Base-by-base conservation (phyloP, 768 basidiomycete genomes). In the Lentinula raphanica region DNA sequence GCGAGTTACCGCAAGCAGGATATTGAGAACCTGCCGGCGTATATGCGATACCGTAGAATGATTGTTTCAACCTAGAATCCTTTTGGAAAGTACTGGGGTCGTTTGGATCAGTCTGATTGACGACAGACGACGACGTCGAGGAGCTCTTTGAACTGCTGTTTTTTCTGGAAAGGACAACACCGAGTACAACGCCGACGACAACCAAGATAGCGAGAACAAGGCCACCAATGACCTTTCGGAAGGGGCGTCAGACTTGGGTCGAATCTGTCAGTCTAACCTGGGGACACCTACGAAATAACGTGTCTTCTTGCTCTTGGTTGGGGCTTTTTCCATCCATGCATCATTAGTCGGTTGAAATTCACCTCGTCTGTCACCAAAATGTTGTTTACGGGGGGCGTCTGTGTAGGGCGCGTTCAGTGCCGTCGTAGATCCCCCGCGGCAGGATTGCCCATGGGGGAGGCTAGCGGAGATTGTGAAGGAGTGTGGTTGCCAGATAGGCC, bases 11-110 rank as follows among this genome's bases (percentile, higher is more conserved):
- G 63, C 91, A 93, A 29, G 80, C 67, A 0, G 91, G 91, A 28
- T 86, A 69, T 63, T 86, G 83, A 17, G 86, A 84, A 40, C 85
- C 85, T 23, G 74, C 72, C 8, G 94, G 93, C 1, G 92, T 93
- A 70, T 96, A 96, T 0, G 94, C 94, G 21, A 57, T n/a, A 5
- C 90, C 94, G 67, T 87, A 96, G 73, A 97, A 91, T 0, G 84
- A 79, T 62, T 89, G 83, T 60, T 86, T 78, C 50, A 96, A 72
- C 32, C 78, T 77, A 3, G 82, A 53, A 68, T 95, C 81, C 72
- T 86, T 88, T 19, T 72, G 69, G 71, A 95, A 97, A 17, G 78
- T 78, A 70, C 85, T 92, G 3, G 94, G 92, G 70, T 95, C 90
- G 73, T 72, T 61, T 66, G 69, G n/a, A 54, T 63, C 21, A 49